A percentile compares a stretch with the other conserved stretches of the same genome.
phyloP scores from a whole-genome alignment of 257 asterid genomes.

The Fraxinus americana region DNA sequence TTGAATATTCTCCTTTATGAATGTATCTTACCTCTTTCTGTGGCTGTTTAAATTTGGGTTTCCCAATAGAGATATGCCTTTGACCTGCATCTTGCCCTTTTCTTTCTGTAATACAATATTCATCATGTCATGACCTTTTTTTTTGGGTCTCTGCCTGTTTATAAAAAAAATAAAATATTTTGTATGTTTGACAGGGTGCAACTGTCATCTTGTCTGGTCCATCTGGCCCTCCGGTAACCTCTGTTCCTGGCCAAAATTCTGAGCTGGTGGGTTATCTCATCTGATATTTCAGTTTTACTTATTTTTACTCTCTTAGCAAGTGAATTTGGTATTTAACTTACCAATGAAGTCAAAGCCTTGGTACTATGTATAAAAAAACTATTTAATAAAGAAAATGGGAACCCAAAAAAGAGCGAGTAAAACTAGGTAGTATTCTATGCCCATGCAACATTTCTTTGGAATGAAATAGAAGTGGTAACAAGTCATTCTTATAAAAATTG shows the following conservation, averaged over 20 bases:
- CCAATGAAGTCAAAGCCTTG: background rate
- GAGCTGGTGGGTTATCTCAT: slow-evolving; percentile 69
- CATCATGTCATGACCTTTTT: background rate
- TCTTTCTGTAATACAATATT: background rate
- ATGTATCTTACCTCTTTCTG: background rate
- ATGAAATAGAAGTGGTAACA: background rate
- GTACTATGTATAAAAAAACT: background rate
- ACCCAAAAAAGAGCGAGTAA: background rate
- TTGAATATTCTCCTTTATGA: background rate
- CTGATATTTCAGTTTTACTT: slow-evolving; percentile 3
- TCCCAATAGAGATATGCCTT: background rate
- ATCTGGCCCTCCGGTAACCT: slow-evolving; percentile 88
- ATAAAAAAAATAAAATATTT: slow-evolving; percentile 13
- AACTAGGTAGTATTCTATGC: background rate
- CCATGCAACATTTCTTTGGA: background rate
- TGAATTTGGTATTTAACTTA: background rate
- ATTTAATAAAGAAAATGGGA: background rate
- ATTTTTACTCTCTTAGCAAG: slow-evolving; percentile 15
- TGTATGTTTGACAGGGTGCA: slow-evolving; percentile 73
- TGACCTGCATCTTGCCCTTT: background rate
- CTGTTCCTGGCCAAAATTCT: slow-evolving; percentile 82
- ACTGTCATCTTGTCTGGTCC: slow-evolving; percentile 91
- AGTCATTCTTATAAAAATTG: background rate
- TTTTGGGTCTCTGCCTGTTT: slow-evolving; percentile 12
- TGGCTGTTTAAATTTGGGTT: background rate